Percentiles rank a stretch among this genome's conserved stretches.
Conservation (phyloP, 305 asterid genomes). For the Salvia sclarea region DNA sequence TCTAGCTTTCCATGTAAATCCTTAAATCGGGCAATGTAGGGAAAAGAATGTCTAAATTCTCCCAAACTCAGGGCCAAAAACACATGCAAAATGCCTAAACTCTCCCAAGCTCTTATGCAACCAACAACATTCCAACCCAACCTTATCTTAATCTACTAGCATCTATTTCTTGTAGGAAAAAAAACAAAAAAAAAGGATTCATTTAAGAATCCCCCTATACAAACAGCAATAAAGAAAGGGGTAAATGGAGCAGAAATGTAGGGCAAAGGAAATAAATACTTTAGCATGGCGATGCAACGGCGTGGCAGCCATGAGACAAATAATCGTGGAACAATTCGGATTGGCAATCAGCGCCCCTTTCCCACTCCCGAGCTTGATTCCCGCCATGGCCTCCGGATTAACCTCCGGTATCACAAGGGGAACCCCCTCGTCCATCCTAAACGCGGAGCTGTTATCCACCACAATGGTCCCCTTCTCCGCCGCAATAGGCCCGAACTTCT, state of each 20-base stretch:
- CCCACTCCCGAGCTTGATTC: constrained; percentile 64
- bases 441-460: constrained; percentile 96
- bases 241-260: not conserved
- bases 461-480: constrained; percentile 72
- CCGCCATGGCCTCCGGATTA: constrained; percentile 82
- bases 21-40: not conserved
- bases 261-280: constrained; percentile 38
- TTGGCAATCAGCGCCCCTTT: constrained; percentile 88
- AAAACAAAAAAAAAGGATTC: constrained; percentile 5
- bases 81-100: not conserved
- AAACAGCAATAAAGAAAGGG: not conserved
- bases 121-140: not conserved
- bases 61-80: not conserved
- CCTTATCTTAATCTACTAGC: not conserved
- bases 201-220: not conserved
- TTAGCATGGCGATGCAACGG: constrained; percentile 91
- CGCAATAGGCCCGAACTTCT: constrained; percentile 81
- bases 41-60: no score
- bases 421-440: constrained; percentile 85
- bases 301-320: constrained; percentile 91
- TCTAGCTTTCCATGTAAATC: not conserved
- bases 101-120: not conserved
- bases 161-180: no score
- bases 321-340: constrained; percentile 92
- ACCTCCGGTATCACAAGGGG: constrained; percentile 95